Evolutionary conservation across 305 asterid genomes (phyloP).

Genomic region (Fraxinus albicans): DNA sequence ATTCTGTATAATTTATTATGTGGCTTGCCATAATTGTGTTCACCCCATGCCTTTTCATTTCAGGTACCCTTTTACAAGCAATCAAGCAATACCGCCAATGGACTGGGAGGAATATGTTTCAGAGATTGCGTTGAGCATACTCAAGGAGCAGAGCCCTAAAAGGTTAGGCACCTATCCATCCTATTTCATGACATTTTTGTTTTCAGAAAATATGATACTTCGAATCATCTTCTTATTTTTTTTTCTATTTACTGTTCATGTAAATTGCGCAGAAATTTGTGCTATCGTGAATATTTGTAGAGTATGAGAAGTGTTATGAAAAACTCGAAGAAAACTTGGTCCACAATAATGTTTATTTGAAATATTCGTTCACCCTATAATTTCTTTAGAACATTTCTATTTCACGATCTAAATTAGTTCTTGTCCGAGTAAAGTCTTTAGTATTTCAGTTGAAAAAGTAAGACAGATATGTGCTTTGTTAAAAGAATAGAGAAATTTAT

Average conservation of each 20-base stretch:
- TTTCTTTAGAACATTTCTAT: not conserved
- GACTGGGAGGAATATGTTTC: slow-evolving; percentile 97
- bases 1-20: slow-evolving; percentile 10
- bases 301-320: not conserved
- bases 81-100: slow-evolving; percentile 83
- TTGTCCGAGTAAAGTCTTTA: not conserved
- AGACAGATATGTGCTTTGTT: not conserved
- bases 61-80: slow-evolving; percentile 84
- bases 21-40: slow-evolving; percentile 10
- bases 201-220: slow-evolving; percentile 10
- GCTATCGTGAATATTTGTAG: not conserved
- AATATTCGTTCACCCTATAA: not conserved
- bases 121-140: slow-evolving; percentile 83
- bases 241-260: slow-evolving; percentile 6
- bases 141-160: slow-evolving; percentile 97
- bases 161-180: slow-evolving; percentile 47
- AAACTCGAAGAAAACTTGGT: not conserved
- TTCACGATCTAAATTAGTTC: not conserved
- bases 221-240: slow-evolving; percentile 1
- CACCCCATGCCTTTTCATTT: slow-evolving; percentile 17
- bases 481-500: not conserved
- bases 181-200: slow-evolving; percentile 14
- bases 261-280: not conserved
- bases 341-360: not conserved
- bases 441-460: not conserved